Percentiles rank a stretch among this genome's conserved stretches.
Conservation (phyloP, 202 grass and related monocot genomes). For the Setaria viridis region DNA sequence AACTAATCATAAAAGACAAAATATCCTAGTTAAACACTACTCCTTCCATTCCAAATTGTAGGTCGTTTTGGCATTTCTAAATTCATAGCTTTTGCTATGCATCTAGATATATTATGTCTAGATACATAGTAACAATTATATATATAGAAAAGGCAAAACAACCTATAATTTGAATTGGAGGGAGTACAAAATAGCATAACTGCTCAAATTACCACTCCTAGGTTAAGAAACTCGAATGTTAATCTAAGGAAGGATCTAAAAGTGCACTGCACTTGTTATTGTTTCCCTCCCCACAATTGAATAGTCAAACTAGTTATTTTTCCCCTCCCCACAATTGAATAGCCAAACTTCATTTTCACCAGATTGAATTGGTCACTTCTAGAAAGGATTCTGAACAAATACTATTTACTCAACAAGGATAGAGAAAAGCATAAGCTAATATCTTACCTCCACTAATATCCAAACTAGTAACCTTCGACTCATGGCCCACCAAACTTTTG, state of each 20-base stretch:
- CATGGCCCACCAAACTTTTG: constrained; percentile 84
- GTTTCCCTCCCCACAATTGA: constrained; percentile 2
- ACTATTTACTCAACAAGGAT: background rate
- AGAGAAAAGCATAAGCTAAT: constrained; percentile 11
- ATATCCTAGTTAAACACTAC: background rate
- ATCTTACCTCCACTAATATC: constrained; percentile 88
- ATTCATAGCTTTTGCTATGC: too few relatives aligned
- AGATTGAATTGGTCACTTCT: constrained; percentile 27
- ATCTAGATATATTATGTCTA: too few relatives aligned
- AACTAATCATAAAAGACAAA: constrained; percentile 8
- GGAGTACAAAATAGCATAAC: constrained; percentile 1
- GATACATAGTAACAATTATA: too few relatives aligned
- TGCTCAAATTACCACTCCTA: background rate
- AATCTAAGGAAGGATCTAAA: background rate
- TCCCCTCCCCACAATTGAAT: background rate
- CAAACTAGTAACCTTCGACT: constrained; percentile 96
- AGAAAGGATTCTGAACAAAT: constrained; percentile 20
- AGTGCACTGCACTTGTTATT: background rate
- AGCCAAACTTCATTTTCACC: constrained; percentile 15
- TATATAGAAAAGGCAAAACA: too few relatives aligned
- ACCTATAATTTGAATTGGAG: too few relatives aligned
- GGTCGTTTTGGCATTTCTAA: too few relatives aligned
- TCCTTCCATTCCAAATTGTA: too few relatives aligned
- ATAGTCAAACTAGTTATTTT: constrained; percentile 10
- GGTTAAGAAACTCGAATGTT: constrained; percentile 36